Evolutionary conservation across 1,284 basidiomycete genomes (phyloP).

Genomic region (Schizopora paradoxa): DNA sequence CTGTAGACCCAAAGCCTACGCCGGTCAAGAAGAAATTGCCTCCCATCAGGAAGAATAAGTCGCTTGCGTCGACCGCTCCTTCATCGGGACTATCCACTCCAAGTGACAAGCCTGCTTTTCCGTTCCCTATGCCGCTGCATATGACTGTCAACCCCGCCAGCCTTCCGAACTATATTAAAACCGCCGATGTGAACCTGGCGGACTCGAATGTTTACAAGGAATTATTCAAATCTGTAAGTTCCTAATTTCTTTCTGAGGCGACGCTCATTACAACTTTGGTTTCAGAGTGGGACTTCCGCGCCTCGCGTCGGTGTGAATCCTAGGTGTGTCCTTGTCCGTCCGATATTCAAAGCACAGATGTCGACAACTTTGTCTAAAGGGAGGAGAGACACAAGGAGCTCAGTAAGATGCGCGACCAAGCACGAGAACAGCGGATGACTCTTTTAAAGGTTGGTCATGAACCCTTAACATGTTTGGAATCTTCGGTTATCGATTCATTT

Average conservation of each 20-base stretch:
- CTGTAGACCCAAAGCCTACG: conserved; percentile 21
- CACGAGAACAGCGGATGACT: conserved; percentile 48
- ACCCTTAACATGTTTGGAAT: conserved; percentile 2
- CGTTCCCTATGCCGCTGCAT: conserved; percentile 22
- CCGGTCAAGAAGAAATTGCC: conserved; percentile 64
- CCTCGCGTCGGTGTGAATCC: conserved; percentile 51
- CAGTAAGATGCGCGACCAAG: conserved; percentile 66
- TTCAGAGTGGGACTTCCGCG: conserved; percentile 44
- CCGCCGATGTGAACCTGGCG: conserved; percentile 59
- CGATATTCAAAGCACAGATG: background rate
- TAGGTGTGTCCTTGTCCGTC: conserved; percentile 9
- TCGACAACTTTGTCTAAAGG: conserved; percentile 32
- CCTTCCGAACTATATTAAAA: conserved; percentile 26
- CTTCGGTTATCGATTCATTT: conserved; percentile 14
- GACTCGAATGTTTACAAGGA: conserved; percentile 58
- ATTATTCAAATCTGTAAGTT: conserved; percentile 58
- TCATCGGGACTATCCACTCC: conserved; percentile 26
- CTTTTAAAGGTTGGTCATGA: conserved; percentile 43
- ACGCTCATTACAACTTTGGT: conserved; percentile 4
- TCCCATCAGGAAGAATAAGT: conserved; percentile 68
- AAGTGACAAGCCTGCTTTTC: conserved; percentile 20
- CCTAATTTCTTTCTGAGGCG: conserved; percentile 7
- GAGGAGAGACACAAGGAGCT: conserved; percentile 65
- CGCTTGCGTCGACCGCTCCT: conserved; percentile 21
- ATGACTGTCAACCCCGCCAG: conserved; percentile 19